Percentiles rank a stretch among this genome's conserved stretches.
Conservation (phyloP, 441 rosid species). For the Mallotus repandus region DNA sequence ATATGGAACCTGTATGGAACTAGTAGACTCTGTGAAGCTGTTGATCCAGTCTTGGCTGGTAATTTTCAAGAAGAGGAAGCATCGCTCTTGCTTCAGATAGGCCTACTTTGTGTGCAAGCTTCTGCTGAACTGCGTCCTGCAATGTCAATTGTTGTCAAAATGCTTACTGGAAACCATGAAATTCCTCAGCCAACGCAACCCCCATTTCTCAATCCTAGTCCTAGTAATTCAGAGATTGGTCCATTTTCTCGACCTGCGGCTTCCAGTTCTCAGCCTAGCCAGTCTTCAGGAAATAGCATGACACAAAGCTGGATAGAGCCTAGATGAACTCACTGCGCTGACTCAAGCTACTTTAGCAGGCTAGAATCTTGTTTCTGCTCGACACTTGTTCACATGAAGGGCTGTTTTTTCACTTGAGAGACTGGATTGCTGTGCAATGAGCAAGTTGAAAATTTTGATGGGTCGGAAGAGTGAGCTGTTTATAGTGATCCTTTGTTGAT, state of each 20-base stretch:
- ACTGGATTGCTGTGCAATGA: not conserved
- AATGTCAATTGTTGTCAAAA: conserved; percentile 68
- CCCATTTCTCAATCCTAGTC: conserved; percentile 55
- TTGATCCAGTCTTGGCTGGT: conserved; percentile 56
- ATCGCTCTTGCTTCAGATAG: conserved; percentile 53
- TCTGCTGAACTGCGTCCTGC: conserved; percentile 74
- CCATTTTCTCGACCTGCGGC: conserved; percentile 10
- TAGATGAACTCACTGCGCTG: conserved; percentile 26
- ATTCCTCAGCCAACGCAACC: conserved; percentile 72
- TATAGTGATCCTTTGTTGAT: not conserved
- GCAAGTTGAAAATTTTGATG: not conserved
- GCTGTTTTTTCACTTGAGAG: not conserved
- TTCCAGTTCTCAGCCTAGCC: conserved; percentile 30
- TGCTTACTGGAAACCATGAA: conserved; percentile 46
- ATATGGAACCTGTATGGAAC: conserved; percentile 59
- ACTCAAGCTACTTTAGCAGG: not conserved
- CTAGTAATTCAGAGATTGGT: conserved; percentile 28
- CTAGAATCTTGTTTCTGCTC: not conserved
- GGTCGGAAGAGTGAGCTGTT: not conserved
- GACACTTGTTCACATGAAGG: not conserved
- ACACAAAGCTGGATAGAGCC: conserved; percentile 49
- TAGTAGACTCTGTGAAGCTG: conserved; percentile 44
- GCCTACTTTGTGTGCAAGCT: conserved; percentile 81
- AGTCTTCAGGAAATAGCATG: conserved; percentile 42
- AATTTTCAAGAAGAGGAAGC: conserved; percentile 49